These are phyloP conservation scores for Calonectria multiphialidica DNA, from an alignment of 2,329 filamentous ascomycete genomes.

Conservation along the genomic window DNA sequence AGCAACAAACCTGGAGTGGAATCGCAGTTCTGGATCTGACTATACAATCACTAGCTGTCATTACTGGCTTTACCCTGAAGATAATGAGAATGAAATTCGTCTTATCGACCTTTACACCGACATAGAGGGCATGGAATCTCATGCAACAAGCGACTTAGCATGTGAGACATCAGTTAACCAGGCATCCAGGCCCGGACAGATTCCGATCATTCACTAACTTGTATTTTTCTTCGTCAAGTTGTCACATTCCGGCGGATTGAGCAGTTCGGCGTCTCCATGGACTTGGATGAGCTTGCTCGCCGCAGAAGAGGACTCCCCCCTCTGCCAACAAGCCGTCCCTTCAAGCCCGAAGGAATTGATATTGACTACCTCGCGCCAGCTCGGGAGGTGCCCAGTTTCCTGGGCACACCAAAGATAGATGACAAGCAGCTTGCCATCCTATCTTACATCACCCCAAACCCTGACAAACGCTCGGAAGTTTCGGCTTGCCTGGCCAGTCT, in stretches of 20 bases:
- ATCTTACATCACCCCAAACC: neutral
- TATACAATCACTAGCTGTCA: neutral
- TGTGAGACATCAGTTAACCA: neutral
- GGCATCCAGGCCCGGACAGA: neutral
- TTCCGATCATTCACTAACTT: neutral
- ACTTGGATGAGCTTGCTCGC: neutral
- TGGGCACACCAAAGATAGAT: neutral
- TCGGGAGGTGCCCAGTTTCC: neutral
- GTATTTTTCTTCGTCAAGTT: neutral
- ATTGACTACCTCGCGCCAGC: neutral
- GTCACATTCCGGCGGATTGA: neutral
- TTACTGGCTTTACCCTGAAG: slow-evolving; percentile 1
- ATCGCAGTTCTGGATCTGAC: neutral
- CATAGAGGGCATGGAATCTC: neutral
- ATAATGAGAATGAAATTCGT: slow-evolving; percentile 3
- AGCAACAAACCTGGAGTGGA: neutral
- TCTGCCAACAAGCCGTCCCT: neutral
- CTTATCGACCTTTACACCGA: neutral
- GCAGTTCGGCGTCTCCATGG: neutral
- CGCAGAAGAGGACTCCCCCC: neutral
- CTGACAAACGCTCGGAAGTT: neutral
- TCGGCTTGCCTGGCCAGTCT: neutral
- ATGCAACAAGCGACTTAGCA: slow-evolving; percentile 8
- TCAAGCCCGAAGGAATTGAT: neutral
- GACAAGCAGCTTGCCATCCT: neutral